A percentile compares a stretch with the other conserved stretches of the same genome.
Evolutionary conservation across 176 grass and related monocot species (phyloP).

Genomic region (Aegilops bicornis): DNA sequence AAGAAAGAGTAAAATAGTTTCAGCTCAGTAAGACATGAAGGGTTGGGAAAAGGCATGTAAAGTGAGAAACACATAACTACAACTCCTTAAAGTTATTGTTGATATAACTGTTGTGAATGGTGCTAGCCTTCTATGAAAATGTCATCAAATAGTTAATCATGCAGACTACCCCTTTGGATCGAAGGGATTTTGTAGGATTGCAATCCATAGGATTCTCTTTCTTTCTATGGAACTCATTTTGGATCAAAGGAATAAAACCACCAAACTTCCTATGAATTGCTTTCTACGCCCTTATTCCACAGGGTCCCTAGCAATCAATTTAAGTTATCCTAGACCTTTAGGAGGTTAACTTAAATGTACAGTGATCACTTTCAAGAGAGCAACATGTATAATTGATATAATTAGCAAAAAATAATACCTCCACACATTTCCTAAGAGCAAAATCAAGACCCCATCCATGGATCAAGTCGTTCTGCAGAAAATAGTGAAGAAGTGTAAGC

Average conservation of each 20-base stretch:
- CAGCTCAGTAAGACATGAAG: slow-evolving; percentile 11
- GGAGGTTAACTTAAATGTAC: not conserved
- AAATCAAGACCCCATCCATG: slow-evolving; percentile 99
- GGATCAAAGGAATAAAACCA: not conserved
- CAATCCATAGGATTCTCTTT: not conserved
- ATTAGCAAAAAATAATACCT: slow-evolving; percentile 63
- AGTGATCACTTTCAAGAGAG: not conserved
- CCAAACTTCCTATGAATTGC: not conserved
- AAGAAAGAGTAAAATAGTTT: slow-evolving; percentile 15
- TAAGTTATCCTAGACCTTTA: not conserved
- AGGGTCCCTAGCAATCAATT: not conserved
- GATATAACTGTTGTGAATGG: not conserved
- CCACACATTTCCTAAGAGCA: slow-evolving; percentile 93
- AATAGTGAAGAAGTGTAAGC: slow-evolving; percentile 8
- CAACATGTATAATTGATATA: slow-evolving; percentile 11
- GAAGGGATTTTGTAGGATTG: not conserved
- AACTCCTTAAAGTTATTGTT: not conserved
- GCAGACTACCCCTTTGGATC: not conserved
- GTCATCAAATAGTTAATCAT: not conserved
- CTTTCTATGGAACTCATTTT: not conserved
- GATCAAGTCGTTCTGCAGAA: slow-evolving; percentile 93
- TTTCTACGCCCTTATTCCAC: too few species aligned
- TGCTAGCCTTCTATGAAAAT: not conserved
- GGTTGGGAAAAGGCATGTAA: slow-evolving; percentile 7
- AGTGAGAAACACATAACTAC: not conserved